Percentiles rank a stretch among this genome's conserved stretches.
Conservation (phyloP, 73 alveolate genomes). For the Diophrys sp. region DNA sequence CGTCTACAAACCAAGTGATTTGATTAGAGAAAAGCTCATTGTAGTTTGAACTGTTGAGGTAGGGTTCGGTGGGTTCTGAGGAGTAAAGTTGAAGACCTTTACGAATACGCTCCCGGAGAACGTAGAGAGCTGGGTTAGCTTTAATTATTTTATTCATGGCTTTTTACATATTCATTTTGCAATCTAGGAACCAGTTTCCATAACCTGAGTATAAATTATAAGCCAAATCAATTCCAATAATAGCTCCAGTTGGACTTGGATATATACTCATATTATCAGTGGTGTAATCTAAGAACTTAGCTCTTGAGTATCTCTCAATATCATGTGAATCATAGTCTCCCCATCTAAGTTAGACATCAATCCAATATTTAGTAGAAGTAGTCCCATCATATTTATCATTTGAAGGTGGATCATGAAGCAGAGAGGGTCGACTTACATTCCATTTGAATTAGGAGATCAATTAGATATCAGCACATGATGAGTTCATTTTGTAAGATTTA, state of each 20-base stretch:
- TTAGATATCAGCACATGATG: conserved; percentile 99
- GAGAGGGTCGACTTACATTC: conserved; percentile 98
- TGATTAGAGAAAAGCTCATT: conserved; percentile 98
- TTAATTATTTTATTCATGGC: conserved; percentile 99
- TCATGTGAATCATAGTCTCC: conserved; percentile 99
- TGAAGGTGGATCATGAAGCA: conserved; percentile 94
- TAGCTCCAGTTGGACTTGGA: conserved; percentile 99
- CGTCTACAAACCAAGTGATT: conserved; percentile 99
- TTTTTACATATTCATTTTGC: conserved; percentile 90
- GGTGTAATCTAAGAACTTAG: conserved; percentile 99
- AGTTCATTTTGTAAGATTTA: conserved; percentile 99
- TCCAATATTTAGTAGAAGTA: conserved; percentile 97
- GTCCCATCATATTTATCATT: conserved; percentile 97
- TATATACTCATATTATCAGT: conserved; percentile 98
- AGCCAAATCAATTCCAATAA: conserved; percentile 98
- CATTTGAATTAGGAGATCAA: conserved; percentile 98
- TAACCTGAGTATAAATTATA: conserved; percentile 99
- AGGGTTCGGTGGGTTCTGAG: conserved; percentile 99
- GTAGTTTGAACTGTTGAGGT: conserved; percentile 96
- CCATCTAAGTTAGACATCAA: conserved; percentile 99
- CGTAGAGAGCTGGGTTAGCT: conserved; percentile 99
- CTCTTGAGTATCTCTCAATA: conserved; percentile 99
- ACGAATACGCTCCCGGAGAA: conserved; percentile 99
- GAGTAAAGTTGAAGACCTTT: conserved; percentile 99
- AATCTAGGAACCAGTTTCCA: conserved; percentile 99